Conservation (phyloP, 176 grass and related monocot genomes). For the Aegilops sharonensis region DNA sequence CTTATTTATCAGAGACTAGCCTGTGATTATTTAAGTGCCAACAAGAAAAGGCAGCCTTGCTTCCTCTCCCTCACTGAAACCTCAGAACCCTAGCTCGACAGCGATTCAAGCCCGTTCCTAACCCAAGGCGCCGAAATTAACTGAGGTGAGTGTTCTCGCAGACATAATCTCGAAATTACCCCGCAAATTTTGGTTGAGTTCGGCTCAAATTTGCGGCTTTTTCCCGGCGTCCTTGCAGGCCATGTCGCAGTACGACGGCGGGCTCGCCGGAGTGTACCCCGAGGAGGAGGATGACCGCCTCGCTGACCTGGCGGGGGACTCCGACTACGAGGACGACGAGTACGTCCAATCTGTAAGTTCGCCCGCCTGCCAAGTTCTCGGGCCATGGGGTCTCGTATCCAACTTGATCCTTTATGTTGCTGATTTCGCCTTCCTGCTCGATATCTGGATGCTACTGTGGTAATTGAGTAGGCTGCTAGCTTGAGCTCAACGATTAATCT, state of each 20-base stretch:
- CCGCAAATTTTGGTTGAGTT: not conserved
- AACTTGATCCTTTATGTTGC: not conserved
- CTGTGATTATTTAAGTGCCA: not conserved
- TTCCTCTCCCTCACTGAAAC: constrained; percentile 4
- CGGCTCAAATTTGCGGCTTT: not conserved
- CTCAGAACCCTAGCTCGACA: not conserved
- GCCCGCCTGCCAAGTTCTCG: not conserved
- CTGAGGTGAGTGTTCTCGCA: not conserved
- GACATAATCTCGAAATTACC: not conserved
- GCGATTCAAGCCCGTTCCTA: not conserved
- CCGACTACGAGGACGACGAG: constrained; percentile 73
- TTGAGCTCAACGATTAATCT: not conserved
- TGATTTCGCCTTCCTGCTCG: not conserved
- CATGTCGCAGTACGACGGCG: constrained; percentile 52
- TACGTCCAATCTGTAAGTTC: constrained; percentile 53
- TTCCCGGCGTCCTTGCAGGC: not conserved
- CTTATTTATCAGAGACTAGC: no score
- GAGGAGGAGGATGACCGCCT: constrained; percentile 43
- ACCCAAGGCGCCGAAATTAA: not conserved
- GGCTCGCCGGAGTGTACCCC: constrained; percentile 47
- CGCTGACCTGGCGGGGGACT: constrained; percentile 24
- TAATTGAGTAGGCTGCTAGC: not conserved
- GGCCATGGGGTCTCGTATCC: not conserved
- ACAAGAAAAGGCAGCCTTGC: not conserved
- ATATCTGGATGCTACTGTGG: not conserved